Percentiles rank a stretch among this genome's conserved stretches.
phyloP scores from a whole-genome alignment of 441 rosid species.

The Gossypium schwendimanii region DNA sequence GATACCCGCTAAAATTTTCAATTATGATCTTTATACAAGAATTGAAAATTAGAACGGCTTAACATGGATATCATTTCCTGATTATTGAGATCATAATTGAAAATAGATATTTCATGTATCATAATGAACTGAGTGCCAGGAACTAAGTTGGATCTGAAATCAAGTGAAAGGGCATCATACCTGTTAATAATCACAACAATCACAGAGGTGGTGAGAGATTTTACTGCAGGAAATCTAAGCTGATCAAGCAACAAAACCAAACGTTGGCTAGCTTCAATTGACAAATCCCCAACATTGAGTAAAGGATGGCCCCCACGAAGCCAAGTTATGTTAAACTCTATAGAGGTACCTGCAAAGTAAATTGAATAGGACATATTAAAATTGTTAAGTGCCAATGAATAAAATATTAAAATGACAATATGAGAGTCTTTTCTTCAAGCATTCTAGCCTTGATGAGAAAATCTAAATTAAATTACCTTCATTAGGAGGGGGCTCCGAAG shows the following conservation, averaged over 20 bases:
- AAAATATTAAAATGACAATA: background rate
- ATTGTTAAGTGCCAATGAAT: background rate
- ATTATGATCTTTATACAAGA: constrained; percentile 1
- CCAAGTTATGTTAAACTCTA: constrained; percentile 76
- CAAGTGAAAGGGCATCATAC: constrained; percentile 29
- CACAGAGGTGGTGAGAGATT: constrained; percentile 62
- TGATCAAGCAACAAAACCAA: constrained; percentile 87
- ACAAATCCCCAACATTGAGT: constrained; percentile 79
- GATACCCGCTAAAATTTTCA: background rate
- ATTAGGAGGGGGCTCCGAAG: constrained; percentile 53
- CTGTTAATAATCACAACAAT: constrained; percentile 73
- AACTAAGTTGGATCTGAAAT: constrained; percentile 15
- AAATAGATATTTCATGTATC: background rate
- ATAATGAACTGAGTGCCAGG: background rate
- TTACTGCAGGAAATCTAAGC: constrained; percentile 80
- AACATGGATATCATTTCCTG: background rate
- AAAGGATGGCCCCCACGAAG: constrained; percentile 87
- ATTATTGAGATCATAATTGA: background rate
- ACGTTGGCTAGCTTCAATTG: constrained; percentile 82
- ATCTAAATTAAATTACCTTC: constrained; percentile 47
- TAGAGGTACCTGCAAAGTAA: constrained; percentile 43
- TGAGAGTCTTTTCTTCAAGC: constrained; percentile 1
- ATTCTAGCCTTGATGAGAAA: constrained; percentile 6
- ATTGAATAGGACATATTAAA: background rate
- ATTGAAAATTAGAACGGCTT: background rate